phyloP scores from a whole-genome alignment of 2,329 filamentous ascomycete genomes.

The Alternaria gansuensis region DNA sequence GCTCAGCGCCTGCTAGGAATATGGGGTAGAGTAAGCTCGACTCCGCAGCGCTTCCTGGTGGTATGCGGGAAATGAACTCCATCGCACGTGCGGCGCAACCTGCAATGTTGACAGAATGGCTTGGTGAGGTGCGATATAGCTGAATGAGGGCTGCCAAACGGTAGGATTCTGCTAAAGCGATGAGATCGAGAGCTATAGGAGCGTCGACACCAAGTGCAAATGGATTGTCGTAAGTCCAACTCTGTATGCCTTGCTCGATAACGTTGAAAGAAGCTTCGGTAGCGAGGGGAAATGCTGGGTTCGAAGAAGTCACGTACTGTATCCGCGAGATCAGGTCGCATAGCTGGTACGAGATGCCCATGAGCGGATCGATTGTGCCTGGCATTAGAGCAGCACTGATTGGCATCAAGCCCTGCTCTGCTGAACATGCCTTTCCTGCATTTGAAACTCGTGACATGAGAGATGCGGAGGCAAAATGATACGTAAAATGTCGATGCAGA shows the following conservation, averaged over 20 bases:
- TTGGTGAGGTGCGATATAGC: constrained; percentile 44
- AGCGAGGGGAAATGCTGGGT: constrained; percentile 46
- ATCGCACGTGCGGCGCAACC: constrained; percentile 45
- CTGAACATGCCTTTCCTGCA: constrained; percentile 20
- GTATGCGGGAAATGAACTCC: constrained; percentile 49
- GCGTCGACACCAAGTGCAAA: constrained; percentile 43
- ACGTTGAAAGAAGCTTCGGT: constrained; percentile 46
- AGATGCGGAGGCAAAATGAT: constrained; percentile 49
- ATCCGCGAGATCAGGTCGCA: constrained; percentile 48
- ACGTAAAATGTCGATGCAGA: constrained; percentile 50
- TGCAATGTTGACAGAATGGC: constrained; percentile 38
- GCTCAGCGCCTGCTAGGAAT: constrained; percentile 49
- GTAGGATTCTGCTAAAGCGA: constrained; percentile 49
- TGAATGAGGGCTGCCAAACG: constrained; percentile 49
- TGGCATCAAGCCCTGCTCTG: constrained; percentile 34
- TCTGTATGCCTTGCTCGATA: constrained; percentile 44
- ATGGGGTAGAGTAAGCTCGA: constrained; percentile 50
- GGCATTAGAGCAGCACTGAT: constrained; percentile 32
- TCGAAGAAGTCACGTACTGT: constrained; percentile 45
- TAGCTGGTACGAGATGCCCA: constrained; percentile 50
- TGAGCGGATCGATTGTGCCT: constrained; percentile 48
- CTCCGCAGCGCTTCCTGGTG: constrained; percentile 47
- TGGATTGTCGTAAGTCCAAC: constrained; percentile 48
- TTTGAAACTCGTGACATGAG: constrained; percentile 46
- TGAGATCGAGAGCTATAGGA: constrained; percentile 46